phyloP scores from a whole-genome alignment of 139 green algal genomes.

The Chlamydomonas eustigma region DNA sequence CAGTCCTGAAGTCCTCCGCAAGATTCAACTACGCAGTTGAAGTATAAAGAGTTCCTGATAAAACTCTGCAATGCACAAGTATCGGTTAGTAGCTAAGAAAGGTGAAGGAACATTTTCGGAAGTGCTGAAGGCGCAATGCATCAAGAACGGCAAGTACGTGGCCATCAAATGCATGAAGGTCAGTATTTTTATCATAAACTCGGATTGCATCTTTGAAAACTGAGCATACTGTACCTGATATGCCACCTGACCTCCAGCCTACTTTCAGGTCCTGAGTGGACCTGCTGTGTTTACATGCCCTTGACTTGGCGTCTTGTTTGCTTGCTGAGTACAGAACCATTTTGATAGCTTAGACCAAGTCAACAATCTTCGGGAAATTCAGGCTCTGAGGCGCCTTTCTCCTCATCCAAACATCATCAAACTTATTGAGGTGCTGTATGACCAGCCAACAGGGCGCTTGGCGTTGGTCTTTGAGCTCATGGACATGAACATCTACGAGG shows the following conservation, averaged over 20 bases:
- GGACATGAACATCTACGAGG: slow-evolving; percentile 68
- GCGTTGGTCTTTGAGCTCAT: slow-evolving; percentile 90
- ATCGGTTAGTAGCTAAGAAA: slow-evolving; percentile 84
- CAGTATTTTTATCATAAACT: too few relatives aligned
- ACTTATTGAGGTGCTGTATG: slow-evolving; percentile 78
- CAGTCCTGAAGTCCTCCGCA: too few relatives aligned
- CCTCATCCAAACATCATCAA: slow-evolving; percentile 82
- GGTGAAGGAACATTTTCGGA: slow-evolving; percentile 84
- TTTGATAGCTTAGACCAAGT: slow-evolving; percentile 81
- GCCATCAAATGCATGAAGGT: slow-evolving; percentile 89
- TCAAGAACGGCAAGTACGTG: slow-evolving; percentile 86
- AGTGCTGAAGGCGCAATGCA: slow-evolving; percentile 84
- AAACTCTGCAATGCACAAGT: slow-evolving; percentile 60
- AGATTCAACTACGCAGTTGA: too few relatives aligned
- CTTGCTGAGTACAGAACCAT: slow-evolving; percentile 70
- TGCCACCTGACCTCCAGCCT: too few relatives aligned
- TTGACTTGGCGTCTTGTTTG: too few relatives aligned
- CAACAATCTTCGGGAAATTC: slow-evolving; percentile 84
- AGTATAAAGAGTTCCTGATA: too few relatives aligned
- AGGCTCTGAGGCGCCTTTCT: slow-evolving; percentile 73
- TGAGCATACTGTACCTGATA: too few relatives aligned
- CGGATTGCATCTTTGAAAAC: too few relatives aligned
- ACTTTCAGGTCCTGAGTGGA: too few relatives aligned
- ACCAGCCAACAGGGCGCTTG: slow-evolving; percentile 81
- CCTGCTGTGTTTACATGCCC: too few relatives aligned